Conservation (phyloP, 495 filamentous ascomycete genomes). For the Hypoxylon cercidicola region DNA sequence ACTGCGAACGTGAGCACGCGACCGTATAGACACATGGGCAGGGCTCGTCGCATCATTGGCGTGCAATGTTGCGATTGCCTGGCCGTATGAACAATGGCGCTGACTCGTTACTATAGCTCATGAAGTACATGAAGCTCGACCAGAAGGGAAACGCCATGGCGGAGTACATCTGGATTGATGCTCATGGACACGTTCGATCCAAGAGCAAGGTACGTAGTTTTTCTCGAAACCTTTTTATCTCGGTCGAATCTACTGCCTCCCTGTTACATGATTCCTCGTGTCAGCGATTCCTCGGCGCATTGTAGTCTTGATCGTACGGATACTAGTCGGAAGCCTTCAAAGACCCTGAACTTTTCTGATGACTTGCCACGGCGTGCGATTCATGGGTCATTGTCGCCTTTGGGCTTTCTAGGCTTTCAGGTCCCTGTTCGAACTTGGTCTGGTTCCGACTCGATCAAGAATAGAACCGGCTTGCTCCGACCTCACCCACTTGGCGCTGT, state of each 20-base stretch:
- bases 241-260: slow-evolving; percentile 44
- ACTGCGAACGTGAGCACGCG: slow-evolving; percentile 66
- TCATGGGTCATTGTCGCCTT: slow-evolving; percentile 26
- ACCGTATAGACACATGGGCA: slow-evolving; percentile 56
- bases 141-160: slow-evolving; percentile 88
- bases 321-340: slow-evolving; percentile 9
- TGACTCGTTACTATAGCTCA: slow-evolving; percentile 66
- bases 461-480: slow-evolving; percentile 45
- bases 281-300: slow-evolving; percentile 27
- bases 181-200: slow-evolving; percentile 44
- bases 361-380: slow-evolving; percentile 26
- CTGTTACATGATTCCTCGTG: slow-evolving; percentile 43
- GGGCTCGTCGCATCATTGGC: slow-evolving; percentile 47
- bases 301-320: slow-evolving; percentile 3
- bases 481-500: slow-evolving; percentile 35
- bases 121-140: slow-evolving; percentile 90
- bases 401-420: slow-evolving; percentile 18
- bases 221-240: slow-evolving; percentile 33
- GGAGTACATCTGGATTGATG: slow-evolving; percentile 98
- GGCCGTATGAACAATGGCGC: slow-evolving; percentile 21
- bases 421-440: slow-evolving; percentile 28
- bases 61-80: slow-evolving; percentile 29
- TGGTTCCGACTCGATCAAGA: slow-evolving; percentile 33
- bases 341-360: slow-evolving; percentile 31
- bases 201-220: slow-evolving; percentile 67